Evolutionary conservation across 345 rosid genomes (phyloP).

Genomic region (Populus nigra): DNA sequence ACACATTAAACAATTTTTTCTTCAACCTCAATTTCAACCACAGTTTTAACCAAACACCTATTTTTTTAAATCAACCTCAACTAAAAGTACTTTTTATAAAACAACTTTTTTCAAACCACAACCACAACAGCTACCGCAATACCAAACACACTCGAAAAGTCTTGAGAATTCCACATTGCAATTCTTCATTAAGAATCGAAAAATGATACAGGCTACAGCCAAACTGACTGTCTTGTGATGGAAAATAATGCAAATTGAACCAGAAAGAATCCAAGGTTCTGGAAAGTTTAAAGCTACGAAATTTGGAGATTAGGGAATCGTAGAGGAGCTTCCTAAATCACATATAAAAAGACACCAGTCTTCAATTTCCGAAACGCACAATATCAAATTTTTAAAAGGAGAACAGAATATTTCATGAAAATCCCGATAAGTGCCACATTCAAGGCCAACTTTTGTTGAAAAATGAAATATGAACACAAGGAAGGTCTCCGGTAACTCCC

Average conservation of each 20-base stretch:
- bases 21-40: too few species aligned
- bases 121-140: too few species aligned
- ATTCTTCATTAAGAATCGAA: neutral
- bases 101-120: too few species aligned
- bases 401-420: neutral
- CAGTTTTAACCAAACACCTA: too few species aligned
- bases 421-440: neutral
- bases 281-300: neutral
- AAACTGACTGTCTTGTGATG: neutral
- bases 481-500: neutral
- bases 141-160: neutral
- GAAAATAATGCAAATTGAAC: neutral
- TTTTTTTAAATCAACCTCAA: too few species aligned
- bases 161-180: neutral
- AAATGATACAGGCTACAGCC: neutral
- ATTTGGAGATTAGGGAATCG: neutral
- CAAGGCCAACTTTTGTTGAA: neutral
- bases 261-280: neutral
- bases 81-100: too few species aligned
- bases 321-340: neutral
- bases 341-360: neutral
- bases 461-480: neutral
- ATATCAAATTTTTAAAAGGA: neutral
- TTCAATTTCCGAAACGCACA: neutral
- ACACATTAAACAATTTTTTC: too few species aligned